Conservation (phyloP, 371 early-diverging fungal species). For the Saksenaea vasiformis region DNA sequence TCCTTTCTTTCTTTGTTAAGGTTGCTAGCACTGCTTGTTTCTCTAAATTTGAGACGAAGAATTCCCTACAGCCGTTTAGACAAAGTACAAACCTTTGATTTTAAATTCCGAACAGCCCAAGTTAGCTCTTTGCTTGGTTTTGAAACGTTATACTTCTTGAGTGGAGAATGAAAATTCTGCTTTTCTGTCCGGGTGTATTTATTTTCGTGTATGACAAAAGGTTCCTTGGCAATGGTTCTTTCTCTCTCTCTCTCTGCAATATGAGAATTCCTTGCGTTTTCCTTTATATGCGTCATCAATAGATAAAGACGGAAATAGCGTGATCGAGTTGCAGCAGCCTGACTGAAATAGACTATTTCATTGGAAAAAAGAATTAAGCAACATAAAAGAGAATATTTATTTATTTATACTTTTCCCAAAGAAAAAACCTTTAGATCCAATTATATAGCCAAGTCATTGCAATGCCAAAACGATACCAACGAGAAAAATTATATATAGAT, state of each 20-base stretch:
- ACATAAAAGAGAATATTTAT: background rate
- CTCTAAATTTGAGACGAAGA: too few species aligned
- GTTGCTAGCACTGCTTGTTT: too few species aligned
- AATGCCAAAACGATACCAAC: background rate
- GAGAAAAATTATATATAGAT: background rate
- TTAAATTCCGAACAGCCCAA: too few species aligned
- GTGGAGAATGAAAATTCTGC: constrained; percentile 1
- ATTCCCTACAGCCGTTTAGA: too few species aligned
- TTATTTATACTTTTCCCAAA: constrained; percentile 2
- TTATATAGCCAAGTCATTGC: constrained; percentile 3
- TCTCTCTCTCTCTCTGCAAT: background rate
- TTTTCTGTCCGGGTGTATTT: background rate
- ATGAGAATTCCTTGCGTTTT: background rate
- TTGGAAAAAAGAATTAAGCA: background rate
- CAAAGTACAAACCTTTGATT: too few species aligned
- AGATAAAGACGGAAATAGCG: background rate
- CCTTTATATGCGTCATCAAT: background rate
- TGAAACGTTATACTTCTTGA: background rate
- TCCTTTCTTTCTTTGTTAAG: too few species aligned
- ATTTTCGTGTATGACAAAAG: constrained; percentile 1
- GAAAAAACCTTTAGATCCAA: background rate
- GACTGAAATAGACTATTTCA: background rate
- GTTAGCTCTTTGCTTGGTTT: background rate
- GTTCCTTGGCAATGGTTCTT: background rate
- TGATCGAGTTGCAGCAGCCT: constrained; percentile 1